Conservation (phyloP, 176 grass and related monocot genomes). For the Carex pumila region DNA sequence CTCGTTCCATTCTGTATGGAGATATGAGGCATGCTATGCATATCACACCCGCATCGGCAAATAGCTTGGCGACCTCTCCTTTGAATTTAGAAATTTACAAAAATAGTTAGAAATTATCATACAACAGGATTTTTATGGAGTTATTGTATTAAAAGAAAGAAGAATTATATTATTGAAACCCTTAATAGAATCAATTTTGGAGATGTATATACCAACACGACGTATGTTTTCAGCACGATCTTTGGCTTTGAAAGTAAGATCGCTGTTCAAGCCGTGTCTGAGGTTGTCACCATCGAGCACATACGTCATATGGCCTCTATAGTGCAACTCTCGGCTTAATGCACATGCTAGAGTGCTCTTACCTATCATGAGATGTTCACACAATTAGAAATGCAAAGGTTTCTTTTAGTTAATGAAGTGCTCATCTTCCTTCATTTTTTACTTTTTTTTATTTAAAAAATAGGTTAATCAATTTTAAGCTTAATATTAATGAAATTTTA, state of each 20-base stretch:
- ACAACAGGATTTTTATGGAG: too few relatives aligned
- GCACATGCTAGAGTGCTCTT: constrained; percentile 90
- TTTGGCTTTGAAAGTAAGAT: constrained; percentile 75
- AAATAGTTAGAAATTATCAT: not conserved
- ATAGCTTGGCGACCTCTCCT: constrained; percentile 96
- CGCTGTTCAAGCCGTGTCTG: constrained; percentile 69
- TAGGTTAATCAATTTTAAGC: not conserved
- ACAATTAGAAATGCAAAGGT: not conserved
- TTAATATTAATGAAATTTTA: not conserved
- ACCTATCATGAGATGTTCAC: constrained; percentile 34
- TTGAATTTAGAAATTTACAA: constrained; percentile 3
- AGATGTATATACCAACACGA: constrained; percentile 57
- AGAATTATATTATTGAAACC: not conserved
- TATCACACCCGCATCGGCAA: constrained; percentile 76
- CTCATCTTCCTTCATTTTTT: not conserved
- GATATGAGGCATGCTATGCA: constrained; percentile 68
- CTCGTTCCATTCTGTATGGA: constrained; percentile 80
- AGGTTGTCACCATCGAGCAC: constrained; percentile 90
- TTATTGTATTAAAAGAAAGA: not conserved
- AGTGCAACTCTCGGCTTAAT: constrained; percentile 61
- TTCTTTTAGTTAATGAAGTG: not conserved
- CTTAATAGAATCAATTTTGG: constrained; percentile 5
- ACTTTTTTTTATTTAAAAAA: not conserved
- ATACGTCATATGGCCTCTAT: constrained; percentile 55
- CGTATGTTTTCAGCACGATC: constrained; percentile 83